These are phyloP conservation scores for Actinomortierella wolfii DNA, from an alignment of 371 early-diverging fungal species.

Conservation along the genomic window DNA sequence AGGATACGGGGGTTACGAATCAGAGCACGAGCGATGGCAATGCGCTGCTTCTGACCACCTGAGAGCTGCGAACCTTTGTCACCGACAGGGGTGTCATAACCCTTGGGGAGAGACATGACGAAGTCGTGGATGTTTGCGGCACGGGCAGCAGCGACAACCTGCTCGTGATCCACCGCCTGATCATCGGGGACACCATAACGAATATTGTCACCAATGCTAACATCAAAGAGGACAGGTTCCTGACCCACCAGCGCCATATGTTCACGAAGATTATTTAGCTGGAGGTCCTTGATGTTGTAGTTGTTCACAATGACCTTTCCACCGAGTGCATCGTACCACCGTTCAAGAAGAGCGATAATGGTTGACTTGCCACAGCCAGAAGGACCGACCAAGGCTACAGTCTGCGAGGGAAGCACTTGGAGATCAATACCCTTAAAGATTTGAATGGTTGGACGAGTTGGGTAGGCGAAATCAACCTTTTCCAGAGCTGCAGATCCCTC, in stretches of 20 bases:
- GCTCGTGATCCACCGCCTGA: conserved; percentile 51
- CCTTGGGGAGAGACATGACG: conserved; percentile 60
- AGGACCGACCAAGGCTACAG: conserved; percentile 88
- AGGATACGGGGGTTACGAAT: conserved; percentile 83
- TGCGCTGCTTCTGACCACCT: conserved; percentile 68
- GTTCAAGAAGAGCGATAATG: conserved; percentile 79
- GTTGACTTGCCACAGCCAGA: conserved; percentile 91
- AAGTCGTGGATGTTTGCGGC: conserved; percentile 75
- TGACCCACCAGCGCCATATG: conserved; percentile 84
- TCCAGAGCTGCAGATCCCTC: conserved; percentile 58
- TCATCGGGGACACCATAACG: conserved; percentile 64
- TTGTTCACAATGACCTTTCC: conserved; percentile 73
- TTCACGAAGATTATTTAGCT: conserved; percentile 62
- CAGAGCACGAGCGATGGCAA: conserved; percentile 59
- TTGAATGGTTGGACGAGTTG: conserved; percentile 74
- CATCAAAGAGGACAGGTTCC: conserved; percentile 82
- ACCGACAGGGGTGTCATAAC: conserved; percentile 78
- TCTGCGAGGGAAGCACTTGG: conserved; percentile 73
- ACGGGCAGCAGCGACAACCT: conserved; percentile 56
- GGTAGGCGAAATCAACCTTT: conserved; percentile 79
- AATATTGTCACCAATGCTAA: conserved; percentile 84
- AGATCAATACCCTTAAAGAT: conserved; percentile 81
- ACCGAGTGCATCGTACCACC: conserved; percentile 80
- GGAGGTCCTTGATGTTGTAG: conserved; percentile 63
- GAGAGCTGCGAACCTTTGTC: conserved; percentile 65